phyloP scores from a whole-genome alignment of 1,284 basidiomycete species.

The Fomes fomentarius region DNA sequence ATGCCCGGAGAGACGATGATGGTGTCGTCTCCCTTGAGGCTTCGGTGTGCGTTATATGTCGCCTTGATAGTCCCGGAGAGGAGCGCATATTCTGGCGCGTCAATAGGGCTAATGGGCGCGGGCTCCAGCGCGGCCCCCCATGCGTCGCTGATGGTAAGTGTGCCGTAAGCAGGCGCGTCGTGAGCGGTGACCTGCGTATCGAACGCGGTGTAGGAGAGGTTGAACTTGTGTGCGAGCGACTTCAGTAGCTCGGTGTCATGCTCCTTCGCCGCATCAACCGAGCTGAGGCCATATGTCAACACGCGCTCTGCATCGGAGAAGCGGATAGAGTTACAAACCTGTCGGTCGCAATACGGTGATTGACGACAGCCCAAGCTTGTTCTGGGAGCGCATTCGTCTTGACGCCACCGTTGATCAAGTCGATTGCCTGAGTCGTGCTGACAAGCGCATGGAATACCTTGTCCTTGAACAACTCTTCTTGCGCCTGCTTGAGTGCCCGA shows the following conservation, averaged over 20 bases:
- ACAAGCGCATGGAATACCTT: slow-evolving; percentile 38
- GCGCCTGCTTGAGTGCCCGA: slow-evolving; percentile 44
- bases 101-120: slow-evolving; percentile 55
- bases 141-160: slow-evolving; percentile 45
- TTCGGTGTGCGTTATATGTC: slow-evolving; percentile 42
- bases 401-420: slow-evolving; percentile 61
- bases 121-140: slow-evolving; percentile 53
- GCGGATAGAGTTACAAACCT: slow-evolving; percentile 32
- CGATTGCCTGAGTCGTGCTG: slow-evolving; percentile 64
- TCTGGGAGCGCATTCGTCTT: slow-evolving; percentile 67
- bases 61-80: slow-evolving; percentile 55
- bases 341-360: slow-evolving; percentile 53
- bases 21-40: slow-evolving; percentile 31
- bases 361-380: slow-evolving; percentile 53
- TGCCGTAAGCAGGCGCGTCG: slow-evolving; percentile 36
- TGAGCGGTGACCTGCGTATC: slow-evolving; percentile 35
- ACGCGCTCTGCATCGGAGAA: slow-evolving; percentile 8
- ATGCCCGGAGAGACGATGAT: slow-evolving; percentile 50
- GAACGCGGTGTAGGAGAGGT: slow-evolving; percentile 51
- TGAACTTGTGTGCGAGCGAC: slow-evolving; percentile 45
- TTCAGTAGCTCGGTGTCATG: slow-evolving; percentile 45
- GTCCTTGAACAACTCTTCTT: slow-evolving; percentile 40
- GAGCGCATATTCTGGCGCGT: slow-evolving; percentile 49
- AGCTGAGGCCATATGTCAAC: slow-evolving; percentile 41
- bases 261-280: slow-evolving; percentile 44